Evolutionary conservation across 192 early-diverging fungal species (phyloP).

Genomic region (Gonapodya sp.): DNA sequence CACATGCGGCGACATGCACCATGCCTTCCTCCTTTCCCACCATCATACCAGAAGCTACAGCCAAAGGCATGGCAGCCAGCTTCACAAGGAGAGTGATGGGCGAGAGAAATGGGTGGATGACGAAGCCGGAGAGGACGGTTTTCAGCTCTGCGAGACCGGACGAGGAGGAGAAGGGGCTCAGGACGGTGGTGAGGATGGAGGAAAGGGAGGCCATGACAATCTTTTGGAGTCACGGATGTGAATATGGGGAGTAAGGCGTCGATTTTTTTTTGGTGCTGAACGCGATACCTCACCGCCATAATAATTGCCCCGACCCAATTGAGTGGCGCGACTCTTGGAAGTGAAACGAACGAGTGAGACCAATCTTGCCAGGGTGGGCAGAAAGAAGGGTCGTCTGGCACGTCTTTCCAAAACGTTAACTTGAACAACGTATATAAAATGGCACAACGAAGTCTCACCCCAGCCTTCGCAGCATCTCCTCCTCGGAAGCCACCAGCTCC

Average conservation of each 20-base stretch:
- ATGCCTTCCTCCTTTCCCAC: conserved; percentile 6
- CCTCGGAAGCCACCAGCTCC: not conserved
- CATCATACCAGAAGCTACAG: conserved; percentile 8
- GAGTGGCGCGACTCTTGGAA: not conserved
- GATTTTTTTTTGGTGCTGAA: not conserved
- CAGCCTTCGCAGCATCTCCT: not conserved
- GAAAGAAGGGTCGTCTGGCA: no score
- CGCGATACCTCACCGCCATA: not conserved
- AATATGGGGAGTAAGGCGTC: not conserved
- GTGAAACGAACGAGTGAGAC: not conserved
- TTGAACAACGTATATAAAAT: no score
- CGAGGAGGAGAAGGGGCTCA: conserved; percentile 8
- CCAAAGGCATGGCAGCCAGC: conserved; percentile 9
- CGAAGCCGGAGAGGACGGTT: conserved; percentile 10
- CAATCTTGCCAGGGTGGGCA: not conserved
- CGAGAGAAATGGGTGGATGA: conserved; percentile 6
- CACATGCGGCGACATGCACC: conserved; percentile 4
- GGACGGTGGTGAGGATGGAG: not conserved
- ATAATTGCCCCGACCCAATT: not conserved
- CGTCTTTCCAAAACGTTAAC: no score
- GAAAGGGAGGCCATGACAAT: not conserved
- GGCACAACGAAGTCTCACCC: not conserved
- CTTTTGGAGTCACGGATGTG: not conserved
- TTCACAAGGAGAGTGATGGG: conserved; percentile 12
- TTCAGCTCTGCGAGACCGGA: conserved; percentile 14